A percentile compares a stretch with the other conserved stretches of the same genome.
phyloP scores from a whole-genome alignment of 2,329 filamentous ascomycete genomes.

The Helotiales sp. region DNA sequence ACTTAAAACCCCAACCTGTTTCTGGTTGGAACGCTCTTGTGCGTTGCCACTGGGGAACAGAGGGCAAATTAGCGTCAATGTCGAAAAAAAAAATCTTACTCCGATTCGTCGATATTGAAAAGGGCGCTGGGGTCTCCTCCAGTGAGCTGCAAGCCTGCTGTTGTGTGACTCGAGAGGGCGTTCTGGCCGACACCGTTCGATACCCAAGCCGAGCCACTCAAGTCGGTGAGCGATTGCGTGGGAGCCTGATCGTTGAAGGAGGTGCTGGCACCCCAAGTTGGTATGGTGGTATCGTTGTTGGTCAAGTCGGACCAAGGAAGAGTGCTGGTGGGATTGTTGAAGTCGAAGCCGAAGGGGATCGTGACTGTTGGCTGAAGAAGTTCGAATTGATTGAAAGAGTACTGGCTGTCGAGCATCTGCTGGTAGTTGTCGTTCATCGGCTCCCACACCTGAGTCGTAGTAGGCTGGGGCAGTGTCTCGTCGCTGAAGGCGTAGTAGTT shows the following conservation, averaged over 20 bases:
- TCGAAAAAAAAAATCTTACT: background rate
- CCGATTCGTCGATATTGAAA: background rate
- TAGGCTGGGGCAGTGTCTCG: background rate
- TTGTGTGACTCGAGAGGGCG: background rate
- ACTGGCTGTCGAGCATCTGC: background rate
- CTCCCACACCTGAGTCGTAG: background rate
- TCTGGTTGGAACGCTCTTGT: no score
- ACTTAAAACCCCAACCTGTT: no score
- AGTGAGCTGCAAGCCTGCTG: background rate
- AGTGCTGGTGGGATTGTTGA: background rate
- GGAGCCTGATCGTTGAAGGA: background rate
- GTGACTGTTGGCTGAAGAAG: background rate
- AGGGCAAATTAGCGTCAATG: background rate
- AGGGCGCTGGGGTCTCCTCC: background rate
- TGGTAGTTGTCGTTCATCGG: background rate
- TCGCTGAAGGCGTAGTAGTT: background rate
- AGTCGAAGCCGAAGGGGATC: background rate
- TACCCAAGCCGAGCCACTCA: background rate
- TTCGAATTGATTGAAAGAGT: background rate
- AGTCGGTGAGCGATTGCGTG: background rate
- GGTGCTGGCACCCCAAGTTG: background rate
- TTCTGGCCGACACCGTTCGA: background rate
- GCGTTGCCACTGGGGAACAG: no score
- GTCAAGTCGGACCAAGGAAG: background rate
- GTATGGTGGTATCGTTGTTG: background rate